These are phyloP conservation scores for Auricularia cornea DNA, from an alignment of 768 basidiomycete genomes.

Conservation along the genomic window DNA sequence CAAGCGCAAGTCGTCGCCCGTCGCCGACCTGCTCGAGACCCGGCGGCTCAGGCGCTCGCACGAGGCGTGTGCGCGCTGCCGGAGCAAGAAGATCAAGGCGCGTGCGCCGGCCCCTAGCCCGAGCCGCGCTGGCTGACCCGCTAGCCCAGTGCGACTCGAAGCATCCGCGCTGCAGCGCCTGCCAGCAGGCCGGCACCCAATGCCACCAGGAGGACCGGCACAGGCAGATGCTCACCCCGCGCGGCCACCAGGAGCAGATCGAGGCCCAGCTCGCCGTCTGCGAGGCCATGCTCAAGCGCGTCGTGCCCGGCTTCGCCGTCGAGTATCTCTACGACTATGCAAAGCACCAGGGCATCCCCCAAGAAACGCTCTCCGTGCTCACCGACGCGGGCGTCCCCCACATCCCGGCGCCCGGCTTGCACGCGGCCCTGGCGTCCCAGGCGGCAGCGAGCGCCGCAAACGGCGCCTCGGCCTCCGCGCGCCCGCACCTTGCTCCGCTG, in stretches of 20 bases:
- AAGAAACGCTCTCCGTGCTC: conserved; percentile 3
- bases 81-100: conserved; percentile 95
- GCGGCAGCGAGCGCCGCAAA: background rate
- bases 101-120: conserved; percentile 25
- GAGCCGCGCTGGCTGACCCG: background rate
- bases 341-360: conserved; percentile 58
- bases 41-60: conserved; percentile 79
- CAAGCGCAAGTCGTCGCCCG: background rate
- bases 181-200: conserved; percentile 65
- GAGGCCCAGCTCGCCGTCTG: conserved; percentile 76
- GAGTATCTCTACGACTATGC: conserved; percentile 58
- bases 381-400: conserved; percentile 6
- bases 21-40: conserved; percentile 38
- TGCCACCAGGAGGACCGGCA: conserved; percentile 88
- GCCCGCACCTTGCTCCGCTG: conserved; percentile 1
- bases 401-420: conserved; percentile 17
- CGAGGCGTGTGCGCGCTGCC: conserved; percentile 87
- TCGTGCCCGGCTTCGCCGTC: conserved; percentile 59
- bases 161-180: conserved; percentile 80
- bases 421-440: conserved; percentile 13
- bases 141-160: conserved; percentile 74
- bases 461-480: background rate
- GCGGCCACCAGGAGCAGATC: conserved; percentile 75
- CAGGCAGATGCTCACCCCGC: conserved; percentile 75
- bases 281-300: conserved; percentile 66